Conservation (phyloP, 2,329 filamentous ascomycete species). For the Neofusicoccum ribis region DNA sequence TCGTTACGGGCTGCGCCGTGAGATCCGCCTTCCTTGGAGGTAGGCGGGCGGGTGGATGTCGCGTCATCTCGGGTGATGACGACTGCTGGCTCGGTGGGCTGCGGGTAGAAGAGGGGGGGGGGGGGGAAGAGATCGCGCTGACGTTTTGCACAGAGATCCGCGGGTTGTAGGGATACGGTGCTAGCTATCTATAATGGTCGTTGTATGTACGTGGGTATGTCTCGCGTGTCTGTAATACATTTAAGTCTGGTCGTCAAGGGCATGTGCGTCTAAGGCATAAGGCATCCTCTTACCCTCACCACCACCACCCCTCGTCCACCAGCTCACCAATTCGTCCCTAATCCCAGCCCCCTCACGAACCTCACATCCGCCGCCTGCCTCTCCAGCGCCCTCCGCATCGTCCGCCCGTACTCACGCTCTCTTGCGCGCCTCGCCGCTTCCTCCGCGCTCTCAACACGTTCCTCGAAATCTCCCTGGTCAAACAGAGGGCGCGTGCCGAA, state of each 20-base stretch:
- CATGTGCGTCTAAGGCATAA: background rate
- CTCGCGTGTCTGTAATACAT: background rate
- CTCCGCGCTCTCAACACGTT: slow-evolving; percentile 41
- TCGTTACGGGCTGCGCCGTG: too few relatives aligned
- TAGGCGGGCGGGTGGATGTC: too few relatives aligned
- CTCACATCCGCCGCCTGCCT: slow-evolving; percentile 76
- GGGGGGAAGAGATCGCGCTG: too few relatives aligned
- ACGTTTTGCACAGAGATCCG: too few relatives aligned
- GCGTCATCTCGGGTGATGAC: too few relatives aligned
- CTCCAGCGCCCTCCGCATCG: slow-evolving; percentile 74
- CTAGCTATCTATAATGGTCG: background rate
- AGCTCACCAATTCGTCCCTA: slow-evolving; percentile 27
- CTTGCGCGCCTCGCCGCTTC: slow-evolving; percentile 55
- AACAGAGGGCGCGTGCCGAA: slow-evolving; percentile 41
- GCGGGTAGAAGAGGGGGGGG: too few relatives aligned
- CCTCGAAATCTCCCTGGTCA: slow-evolving; percentile 33
- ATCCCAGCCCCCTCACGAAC: slow-evolving; percentile 68
- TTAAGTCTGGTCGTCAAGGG: background rate
- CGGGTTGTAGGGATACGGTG: background rate
- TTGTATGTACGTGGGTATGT: background rate
- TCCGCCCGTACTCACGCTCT: slow-evolving; percentile 63
- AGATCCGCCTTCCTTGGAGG: too few relatives aligned
- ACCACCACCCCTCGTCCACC: background rate
- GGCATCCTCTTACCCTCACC: too few relatives aligned
- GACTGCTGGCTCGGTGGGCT: too few relatives aligned